These are phyloP conservation scores for Solanum lycopersicoides DNA, from an alignment of 257 asterid genomes.

Conservation along the genomic window DNA sequence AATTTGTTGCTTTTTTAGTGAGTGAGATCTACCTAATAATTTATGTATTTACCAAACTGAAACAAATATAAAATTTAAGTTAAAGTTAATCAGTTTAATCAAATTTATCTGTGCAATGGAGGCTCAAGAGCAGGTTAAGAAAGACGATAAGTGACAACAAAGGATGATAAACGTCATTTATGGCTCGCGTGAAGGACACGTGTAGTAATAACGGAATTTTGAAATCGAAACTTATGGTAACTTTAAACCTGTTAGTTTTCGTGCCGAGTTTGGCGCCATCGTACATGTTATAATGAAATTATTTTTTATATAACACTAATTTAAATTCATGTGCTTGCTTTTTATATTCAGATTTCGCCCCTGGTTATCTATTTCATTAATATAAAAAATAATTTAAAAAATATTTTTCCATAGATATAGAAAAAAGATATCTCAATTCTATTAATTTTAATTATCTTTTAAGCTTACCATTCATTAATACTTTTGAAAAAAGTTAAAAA, in stretches of 20 bases:
- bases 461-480: not conserved
- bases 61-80: not conserved
- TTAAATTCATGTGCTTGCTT: not conserved
- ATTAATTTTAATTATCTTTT: not conserved
- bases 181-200: not conserved
- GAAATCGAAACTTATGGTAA: not conserved
- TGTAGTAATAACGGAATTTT: not conserved
- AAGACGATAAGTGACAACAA: not conserved
- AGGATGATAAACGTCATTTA: not conserved
- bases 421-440: not conserved
- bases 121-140: not conserved
- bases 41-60: not conserved
- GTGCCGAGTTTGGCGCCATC: no score
- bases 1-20: not conserved
- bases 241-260: not conserved
- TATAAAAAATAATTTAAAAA: not conserved
- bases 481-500: not conserved
- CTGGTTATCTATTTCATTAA: not conserved
- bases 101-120: not conserved
- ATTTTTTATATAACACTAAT: not conserved
- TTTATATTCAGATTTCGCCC: not conserved
- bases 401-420: not conserved
- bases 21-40: not conserved
- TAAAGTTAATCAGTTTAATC: not conserved
- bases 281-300: not conserved